A percentile compares a stretch with the other conserved stretches of the same genome.
Conservation (phyloP, 495 filamentous ascomycete species). For the Friedmanniomyces simplex region DNA sequence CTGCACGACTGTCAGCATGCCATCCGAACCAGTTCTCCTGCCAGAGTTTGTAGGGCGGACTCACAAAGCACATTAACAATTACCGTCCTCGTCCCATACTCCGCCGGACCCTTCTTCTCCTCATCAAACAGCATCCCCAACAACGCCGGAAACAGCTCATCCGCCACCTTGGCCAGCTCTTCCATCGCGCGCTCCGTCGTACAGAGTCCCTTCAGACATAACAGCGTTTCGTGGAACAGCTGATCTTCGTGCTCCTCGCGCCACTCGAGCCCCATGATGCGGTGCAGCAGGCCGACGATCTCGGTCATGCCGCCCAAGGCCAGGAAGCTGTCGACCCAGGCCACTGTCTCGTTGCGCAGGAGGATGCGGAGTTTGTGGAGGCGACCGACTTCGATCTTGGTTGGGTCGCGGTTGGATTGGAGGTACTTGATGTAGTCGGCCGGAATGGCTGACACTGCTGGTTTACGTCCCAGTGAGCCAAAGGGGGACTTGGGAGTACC, state of each 20-base stretch:
- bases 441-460: slow-evolving; percentile 39
- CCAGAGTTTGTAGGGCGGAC: slow-evolving; percentile 3
- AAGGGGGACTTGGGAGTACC: slow-evolving; percentile 32
- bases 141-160: slow-evolving; percentile 74
- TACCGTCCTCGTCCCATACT: slow-evolving; percentile 84
- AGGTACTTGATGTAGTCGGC: slow-evolving; percentile 77
- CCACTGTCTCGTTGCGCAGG: slow-evolving; percentile 85
- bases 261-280: slow-evolving; percentile 94
- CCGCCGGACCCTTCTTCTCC: slow-evolving; percentile 91
- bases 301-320: slow-evolving; percentile 83
- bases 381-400: slow-evolving; percentile 81
- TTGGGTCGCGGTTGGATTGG: slow-evolving; percentile 62
- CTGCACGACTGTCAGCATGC: slow-evolving; percentile 7
- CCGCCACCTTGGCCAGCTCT: slow-evolving; percentile 69
- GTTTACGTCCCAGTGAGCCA: slow-evolving; percentile 36
- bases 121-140: slow-evolving; percentile 88
- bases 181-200: slow-evolving; percentile 77
- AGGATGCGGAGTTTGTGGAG: slow-evolving; percentile 87
- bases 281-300: slow-evolving; percentile 72
- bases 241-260: slow-evolving; percentile 95
- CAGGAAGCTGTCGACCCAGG: slow-evolving; percentile 90
- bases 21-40: background rate
- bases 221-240: slow-evolving; percentile 79
- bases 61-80: slow-evolving; percentile 67
- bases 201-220: slow-evolving; percentile 90